Base-by-base conservation (phyloP, 257 asterid genomes). In the Lycium ferocissimum region DNA sequence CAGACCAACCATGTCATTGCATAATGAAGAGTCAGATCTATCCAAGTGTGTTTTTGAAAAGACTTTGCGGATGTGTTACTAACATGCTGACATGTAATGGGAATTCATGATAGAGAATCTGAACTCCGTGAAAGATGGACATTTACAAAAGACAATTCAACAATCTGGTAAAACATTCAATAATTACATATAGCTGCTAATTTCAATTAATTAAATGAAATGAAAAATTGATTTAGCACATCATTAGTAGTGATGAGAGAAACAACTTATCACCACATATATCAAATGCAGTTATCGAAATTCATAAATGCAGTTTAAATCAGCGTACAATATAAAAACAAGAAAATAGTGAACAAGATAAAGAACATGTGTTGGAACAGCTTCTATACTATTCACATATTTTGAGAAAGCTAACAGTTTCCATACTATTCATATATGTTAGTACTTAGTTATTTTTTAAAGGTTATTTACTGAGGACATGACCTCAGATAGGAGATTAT, bases 391-490 rank as follows among this genome's bases (percentile, higher is more conserved):
- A 75, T 47, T 73, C n/a, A 75, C 2, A 73, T 45, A 75, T 75
- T 72, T 2, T 72, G n/a, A 45, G 80, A n/a, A 72, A 71, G n/a
- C 18, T 72, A n/a, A 72, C 26, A n/a, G 58, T 72, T 72, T 66
- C 17, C 11, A 43, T 1, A 35, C 47, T 37, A 37, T 40, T 37
- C 56, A 71, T 71, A 75, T 20, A 75, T 14, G 61, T 76, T 53
- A 66, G 45, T 80, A 71, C 58, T 17, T 83, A 66, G 84, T 80
- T 57, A 73, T 70, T 66, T 47, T 66, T 37, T 84, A 53, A 83
- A 56, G 73, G 33, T 26, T 26, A 26, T 26, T 26, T 26, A 26
- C 33, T 26, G 33, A 26, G 33, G 33, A 26, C 33, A 26, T 26
- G 33, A 26, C 33, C 33, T 26, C 1, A 26, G 33, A 26, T 26